These are phyloP conservation scores for Rosa chinensis DNA, from an alignment of 306 rosid species.

Conservation along the genomic window DNA sequence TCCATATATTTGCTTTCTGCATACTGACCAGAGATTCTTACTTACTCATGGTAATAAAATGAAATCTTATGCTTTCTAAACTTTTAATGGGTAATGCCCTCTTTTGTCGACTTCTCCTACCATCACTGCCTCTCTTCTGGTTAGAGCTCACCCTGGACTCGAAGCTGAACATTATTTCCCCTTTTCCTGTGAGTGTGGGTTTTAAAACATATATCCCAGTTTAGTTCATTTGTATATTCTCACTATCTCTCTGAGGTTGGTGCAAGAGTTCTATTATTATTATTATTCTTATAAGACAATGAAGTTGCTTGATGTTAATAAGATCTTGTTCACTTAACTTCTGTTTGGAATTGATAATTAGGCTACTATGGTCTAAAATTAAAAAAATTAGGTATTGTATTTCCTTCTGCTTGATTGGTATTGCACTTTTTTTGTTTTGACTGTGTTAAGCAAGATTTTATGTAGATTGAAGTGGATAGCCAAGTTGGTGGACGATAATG, in stretches of 20 bases:
- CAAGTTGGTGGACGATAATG: not conserved
- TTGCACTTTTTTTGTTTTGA: not conserved
- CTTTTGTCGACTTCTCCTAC: not conserved
- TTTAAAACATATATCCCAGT: not conserved
- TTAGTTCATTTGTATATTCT: not conserved
- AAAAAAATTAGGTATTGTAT: no score
- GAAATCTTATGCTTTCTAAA: not conserved
- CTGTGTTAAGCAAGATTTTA: not conserved
- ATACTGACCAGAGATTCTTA: not conserved
- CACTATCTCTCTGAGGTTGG: not conserved
- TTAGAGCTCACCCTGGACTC: not conserved
- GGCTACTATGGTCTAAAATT: not conserved
- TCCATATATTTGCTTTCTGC: not conserved
- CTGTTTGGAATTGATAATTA: not conserved
- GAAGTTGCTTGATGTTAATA: not conserved
- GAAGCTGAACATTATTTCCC: not conserved
- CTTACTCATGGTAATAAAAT: not conserved
- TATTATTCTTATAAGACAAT: not conserved
- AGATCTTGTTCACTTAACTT: not conserved
- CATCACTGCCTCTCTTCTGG: not conserved
- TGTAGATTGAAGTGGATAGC: not conserved
- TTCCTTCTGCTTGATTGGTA: not conserved
- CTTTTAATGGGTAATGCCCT: not conserved
- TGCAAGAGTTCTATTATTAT: not conserved
- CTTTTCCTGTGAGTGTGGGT: not conserved